These are phyloP conservation scores for Coprinopsis cinerea DNA, from an alignment of 768 basidiomycete genomes.

Conservation along the genomic window DNA sequence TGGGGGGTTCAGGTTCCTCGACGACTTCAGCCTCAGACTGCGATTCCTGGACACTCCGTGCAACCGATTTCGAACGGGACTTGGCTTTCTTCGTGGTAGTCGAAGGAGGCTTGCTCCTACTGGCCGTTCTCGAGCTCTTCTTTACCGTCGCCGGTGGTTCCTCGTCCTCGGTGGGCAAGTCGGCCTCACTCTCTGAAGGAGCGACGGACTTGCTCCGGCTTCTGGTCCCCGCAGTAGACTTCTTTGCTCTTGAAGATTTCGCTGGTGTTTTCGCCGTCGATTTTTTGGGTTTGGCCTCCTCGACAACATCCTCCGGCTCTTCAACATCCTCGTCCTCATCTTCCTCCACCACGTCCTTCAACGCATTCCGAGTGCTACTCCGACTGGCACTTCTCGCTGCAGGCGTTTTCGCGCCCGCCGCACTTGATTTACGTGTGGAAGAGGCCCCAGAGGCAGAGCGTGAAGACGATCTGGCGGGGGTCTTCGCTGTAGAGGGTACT, in stretches of 20 bases:
- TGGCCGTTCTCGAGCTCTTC: not conserved
- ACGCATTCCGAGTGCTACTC: conserved; percentile 1
- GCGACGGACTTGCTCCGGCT: not conserved
- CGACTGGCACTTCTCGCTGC: conserved; percentile 19
- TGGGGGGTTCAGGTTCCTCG: not conserved
- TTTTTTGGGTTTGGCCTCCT: not conserved
- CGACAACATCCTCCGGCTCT: not conserved
- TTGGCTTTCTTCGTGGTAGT: conserved; percentile 8
- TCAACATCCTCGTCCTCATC: conserved; percentile 19
- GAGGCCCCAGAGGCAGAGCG: not conserved
- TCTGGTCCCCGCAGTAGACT: not conserved
- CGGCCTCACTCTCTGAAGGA: conserved; percentile 1
- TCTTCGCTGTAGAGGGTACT: conserved; percentile 3
- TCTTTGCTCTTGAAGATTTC: not conserved
- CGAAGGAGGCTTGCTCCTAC: not conserved
- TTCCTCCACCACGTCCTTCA: conserved; percentile 11
- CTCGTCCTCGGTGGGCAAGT: not conserved
- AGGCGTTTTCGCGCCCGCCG: conserved; percentile 16
- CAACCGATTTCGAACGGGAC: conserved; percentile 22
- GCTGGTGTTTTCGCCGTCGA: not conserved
- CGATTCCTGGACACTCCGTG: conserved; percentile 12
- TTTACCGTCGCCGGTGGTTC: not conserved
- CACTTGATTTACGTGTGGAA: not conserved
- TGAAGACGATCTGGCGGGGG: conserved; percentile 4
- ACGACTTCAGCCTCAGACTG: conserved; percentile 6